Evolutionary conservation across 768 basidiomycete species (phyloP), one percentile per base, ranked within the genome.

Genomic region (Termitomyces sp.): DNA sequence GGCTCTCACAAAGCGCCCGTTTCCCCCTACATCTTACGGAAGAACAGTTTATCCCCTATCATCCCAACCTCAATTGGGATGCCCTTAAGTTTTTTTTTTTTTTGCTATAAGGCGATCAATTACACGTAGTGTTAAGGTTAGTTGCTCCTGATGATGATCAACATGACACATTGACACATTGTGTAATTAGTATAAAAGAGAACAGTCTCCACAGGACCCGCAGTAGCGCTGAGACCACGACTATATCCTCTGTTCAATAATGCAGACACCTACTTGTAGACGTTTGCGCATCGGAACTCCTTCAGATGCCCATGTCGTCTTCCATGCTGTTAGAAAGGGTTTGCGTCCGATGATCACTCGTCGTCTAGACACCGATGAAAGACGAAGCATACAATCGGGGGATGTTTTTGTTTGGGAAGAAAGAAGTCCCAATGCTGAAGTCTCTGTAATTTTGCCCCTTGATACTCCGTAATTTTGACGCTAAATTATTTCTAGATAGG

Each of bases 331-430:
- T 28, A 71, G 75, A 8, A 72, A 79, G 8, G 70, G 76, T 10
- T 66, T 80, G 1, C 75, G 88, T 16, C 84, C 82, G 30, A 88
- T 89, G 73, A 82, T 91, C 49, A 72, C 81, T 25, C 80, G 86
- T 55, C 82, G 89, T 40, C 76, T 92, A 51, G 87, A 89, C 71
- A 82, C 85, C 16, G 88, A 89, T 52, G 89, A 91, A 67, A 77
- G 89, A 39, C 79, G 88, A 11, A 72, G 76, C 40, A 88, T 91
- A 49, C 61, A 73, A n/a, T 80, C 88, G 0, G 89, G 90, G 14
- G 82, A 80, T 56, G 84, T 91, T 34, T 92, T 83, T 61, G 88
- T 92, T 39, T 92, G 90, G 89, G 88, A 91, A 66, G 90, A 92
- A 67, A 78, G 89, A 55, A 84, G 84, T 5, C 78, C 85, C 14